Evolutionary conservation across 139 green algal genomes (phyloP).

Genomic region (Closterium sp.): DNA sequence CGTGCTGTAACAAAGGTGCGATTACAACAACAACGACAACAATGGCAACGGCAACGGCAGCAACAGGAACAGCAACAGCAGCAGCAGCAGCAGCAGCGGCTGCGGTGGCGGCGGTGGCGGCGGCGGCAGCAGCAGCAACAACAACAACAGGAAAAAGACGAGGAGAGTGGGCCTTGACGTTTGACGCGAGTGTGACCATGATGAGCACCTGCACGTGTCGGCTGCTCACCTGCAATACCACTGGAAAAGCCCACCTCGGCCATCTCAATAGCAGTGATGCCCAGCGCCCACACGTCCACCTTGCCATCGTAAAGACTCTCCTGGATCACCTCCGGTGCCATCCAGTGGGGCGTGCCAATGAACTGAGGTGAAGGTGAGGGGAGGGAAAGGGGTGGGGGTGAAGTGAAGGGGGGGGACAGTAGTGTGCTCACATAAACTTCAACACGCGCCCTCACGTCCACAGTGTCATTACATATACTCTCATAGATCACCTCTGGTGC

Average conservation of each 20-base stretch:
- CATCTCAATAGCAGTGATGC: conserved; percentile 97
- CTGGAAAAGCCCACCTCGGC: conserved; percentile 54
- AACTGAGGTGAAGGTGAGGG: conserved; percentile 57
- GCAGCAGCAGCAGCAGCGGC: neutral
- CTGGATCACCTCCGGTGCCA: conserved; percentile 88
- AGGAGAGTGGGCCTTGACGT: neutral
- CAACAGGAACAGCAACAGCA: neutral
- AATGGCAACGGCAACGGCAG: too few relatives aligned
- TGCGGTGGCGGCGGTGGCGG: neutral
- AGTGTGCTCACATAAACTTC: too few relatives aligned
- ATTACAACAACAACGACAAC: too few relatives aligned
- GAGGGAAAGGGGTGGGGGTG: neutral
- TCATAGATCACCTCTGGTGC: conserved; percentile 86
- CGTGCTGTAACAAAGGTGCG: neutral
- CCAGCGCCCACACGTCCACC: conserved; percentile 94
- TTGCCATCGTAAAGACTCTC: conserved; percentile 75
- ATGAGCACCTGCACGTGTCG: neutral
- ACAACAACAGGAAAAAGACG: neutral
- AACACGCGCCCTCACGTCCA: too few relatives aligned
- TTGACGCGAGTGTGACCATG: neutral
- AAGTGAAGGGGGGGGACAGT: neutral
- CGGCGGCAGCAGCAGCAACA: neutral
- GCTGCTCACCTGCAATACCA: too few relatives aligned
- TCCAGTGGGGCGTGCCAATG: conserved; percentile 96
- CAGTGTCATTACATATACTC: too few relatives aligned